Evolutionary conservation across 768 basidiomycete species (phyloP).

Genomic region (Lactarius evosmus): DNA sequence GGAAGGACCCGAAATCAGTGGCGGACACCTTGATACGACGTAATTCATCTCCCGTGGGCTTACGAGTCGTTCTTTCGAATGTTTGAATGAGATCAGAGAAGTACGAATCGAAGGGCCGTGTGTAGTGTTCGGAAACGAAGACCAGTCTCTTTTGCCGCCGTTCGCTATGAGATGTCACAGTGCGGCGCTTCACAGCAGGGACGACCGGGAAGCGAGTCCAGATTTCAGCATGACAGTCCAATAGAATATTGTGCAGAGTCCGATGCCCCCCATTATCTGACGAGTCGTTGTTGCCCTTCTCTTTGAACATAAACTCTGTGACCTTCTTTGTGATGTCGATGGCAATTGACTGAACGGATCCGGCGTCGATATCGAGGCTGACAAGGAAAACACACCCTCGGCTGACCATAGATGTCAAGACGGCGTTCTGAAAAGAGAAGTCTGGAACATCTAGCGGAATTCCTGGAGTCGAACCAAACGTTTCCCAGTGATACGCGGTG

Average conservation of each 20-base stretch:
- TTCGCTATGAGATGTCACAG: slow-evolving; percentile 23
- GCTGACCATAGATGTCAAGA: slow-evolving; percentile 46
- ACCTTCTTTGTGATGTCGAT: slow-evolving; percentile 53
- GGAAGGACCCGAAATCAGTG: slow-evolving; percentile 33
- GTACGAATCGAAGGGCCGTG: slow-evolving; percentile 39
- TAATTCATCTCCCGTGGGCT: slow-evolving; percentile 48
- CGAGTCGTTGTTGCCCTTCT: slow-evolving; percentile 35
- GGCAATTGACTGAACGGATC: slow-evolving; percentile 41
- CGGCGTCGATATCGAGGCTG: slow-evolving; percentile 36
- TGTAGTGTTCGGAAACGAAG: slow-evolving; percentile 43
- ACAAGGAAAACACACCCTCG: slow-evolving; percentile 45
- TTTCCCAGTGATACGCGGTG: slow-evolving; percentile 52
- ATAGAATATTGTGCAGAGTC: slow-evolving; percentile 41
- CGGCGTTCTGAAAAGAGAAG: slow-evolving; percentile 29
- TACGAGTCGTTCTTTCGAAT: slow-evolving; percentile 50
- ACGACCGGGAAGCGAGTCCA: slow-evolving; percentile 18
- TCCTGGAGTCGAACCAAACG: slow-evolving; percentile 53
- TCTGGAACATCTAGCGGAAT: slow-evolving; percentile 40
- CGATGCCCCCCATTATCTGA: slow-evolving; percentile 21
- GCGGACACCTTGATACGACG: slow-evolving; percentile 39
- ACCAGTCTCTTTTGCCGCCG: slow-evolving; percentile 38
- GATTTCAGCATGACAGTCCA: slow-evolving; percentile 15
- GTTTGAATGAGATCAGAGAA: slow-evolving; percentile 43
- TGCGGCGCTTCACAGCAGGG: slow-evolving; percentile 9
- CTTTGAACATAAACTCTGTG: slow-evolving; percentile 55